Percentiles rank a stretch among this genome's conserved stretches.
These are phyloP conservation scores for Solanum clarkiae DNA, from an alignment of 257 asterid species.

Conservation along the genomic window DNA sequence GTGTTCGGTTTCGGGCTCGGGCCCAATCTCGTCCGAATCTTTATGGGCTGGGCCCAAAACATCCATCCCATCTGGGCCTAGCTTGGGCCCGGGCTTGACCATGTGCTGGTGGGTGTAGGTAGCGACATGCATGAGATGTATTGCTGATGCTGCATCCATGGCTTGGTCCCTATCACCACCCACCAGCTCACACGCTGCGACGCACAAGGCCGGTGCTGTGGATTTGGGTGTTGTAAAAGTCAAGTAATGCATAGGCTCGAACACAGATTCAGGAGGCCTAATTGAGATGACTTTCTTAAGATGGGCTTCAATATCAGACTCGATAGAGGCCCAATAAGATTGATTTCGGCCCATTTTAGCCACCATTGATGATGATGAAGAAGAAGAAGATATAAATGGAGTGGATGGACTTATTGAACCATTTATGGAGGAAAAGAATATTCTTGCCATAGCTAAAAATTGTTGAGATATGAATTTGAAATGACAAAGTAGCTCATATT, in stretches of 20 bases:
- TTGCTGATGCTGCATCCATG: constrained; percentile 50
- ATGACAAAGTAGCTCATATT: background rate
- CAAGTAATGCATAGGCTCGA: constrained; percentile 68
- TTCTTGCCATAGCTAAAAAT: constrained; percentile 3
- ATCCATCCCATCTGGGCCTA: fast-evolving
- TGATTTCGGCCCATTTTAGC: constrained; percentile 11
- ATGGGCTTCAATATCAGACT: constrained; percentile 35
- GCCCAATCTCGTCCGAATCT: background rate
- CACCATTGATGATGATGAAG: background rate
- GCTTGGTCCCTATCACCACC: constrained; percentile 46
- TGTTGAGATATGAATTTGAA: background rate
- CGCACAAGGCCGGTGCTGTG: constrained; percentile 51
- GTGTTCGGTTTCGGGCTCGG: constrained; percentile 5
- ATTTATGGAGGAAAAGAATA: constrained; percentile 11
- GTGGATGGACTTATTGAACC: background rate
- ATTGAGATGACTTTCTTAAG: constrained; percentile 40
- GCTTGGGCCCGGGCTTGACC: background rate
- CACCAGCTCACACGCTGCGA: constrained; percentile 68
- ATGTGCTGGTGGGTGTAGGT: constrained; percentile 44
- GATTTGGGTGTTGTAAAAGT: constrained; percentile 49
- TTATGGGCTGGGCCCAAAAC: background rate
- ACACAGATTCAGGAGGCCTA: constrained; percentile 39
- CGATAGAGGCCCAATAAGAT: constrained; percentile 38
- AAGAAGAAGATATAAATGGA: background rate
- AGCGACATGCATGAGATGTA: constrained; percentile 60